A percentile compares a stretch with the other conserved stretches of the same genome.
Evolutionary conservation across 2,329 filamentous ascomycete species (phyloP).

Genomic region (Diaporthe ampelina): DNA sequence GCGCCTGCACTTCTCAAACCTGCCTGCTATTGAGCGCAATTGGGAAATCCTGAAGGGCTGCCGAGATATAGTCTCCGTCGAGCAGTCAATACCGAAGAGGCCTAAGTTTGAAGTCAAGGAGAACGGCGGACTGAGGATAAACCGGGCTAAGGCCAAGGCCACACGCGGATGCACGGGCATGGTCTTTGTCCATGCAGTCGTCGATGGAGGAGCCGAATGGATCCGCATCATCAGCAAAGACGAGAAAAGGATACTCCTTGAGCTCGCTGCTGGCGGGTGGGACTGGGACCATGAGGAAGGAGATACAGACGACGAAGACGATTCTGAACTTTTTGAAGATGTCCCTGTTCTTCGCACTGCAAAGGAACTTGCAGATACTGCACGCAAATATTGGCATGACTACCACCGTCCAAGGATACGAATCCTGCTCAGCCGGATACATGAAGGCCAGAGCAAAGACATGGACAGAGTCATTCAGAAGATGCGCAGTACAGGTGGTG

Average conservation of each 20-base stretch:
- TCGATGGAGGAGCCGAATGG: constrained; percentile 52
- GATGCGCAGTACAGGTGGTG: constrained; percentile 45
- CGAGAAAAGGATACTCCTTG: constrained; percentile 47
- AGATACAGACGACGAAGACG: constrained; percentile 37
- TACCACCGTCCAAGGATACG: constrained; percentile 46
- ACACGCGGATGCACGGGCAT: not conserved
- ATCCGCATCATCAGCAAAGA: constrained; percentile 52
- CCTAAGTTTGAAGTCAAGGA: constrained; percentile 19
- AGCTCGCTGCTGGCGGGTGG: constrained; percentile 52
- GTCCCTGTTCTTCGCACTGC: constrained; percentile 47
- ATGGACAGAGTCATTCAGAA: constrained; percentile 46
- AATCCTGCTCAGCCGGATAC: constrained; percentile 49
- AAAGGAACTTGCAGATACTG: constrained; percentile 48
- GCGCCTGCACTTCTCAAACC: constrained; percentile 39
- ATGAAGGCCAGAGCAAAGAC: constrained; percentile 45
- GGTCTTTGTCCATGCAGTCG: constrained; percentile 48
- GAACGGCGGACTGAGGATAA: not conserved
- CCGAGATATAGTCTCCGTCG: constrained; percentile 21
- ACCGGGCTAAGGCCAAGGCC: not conserved
- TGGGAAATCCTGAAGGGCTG: constrained; percentile 41
- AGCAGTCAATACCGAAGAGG: constrained; percentile 28
- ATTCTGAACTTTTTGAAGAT: constrained; percentile 41
- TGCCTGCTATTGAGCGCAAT: constrained; percentile 36
- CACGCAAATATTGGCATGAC: constrained; percentile 47
- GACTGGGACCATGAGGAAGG: constrained; percentile 40